Base-by-base conservation (phyloP, 495 filamentous ascomycete genomes). In the Talaromyces thailandensis region DNA sequence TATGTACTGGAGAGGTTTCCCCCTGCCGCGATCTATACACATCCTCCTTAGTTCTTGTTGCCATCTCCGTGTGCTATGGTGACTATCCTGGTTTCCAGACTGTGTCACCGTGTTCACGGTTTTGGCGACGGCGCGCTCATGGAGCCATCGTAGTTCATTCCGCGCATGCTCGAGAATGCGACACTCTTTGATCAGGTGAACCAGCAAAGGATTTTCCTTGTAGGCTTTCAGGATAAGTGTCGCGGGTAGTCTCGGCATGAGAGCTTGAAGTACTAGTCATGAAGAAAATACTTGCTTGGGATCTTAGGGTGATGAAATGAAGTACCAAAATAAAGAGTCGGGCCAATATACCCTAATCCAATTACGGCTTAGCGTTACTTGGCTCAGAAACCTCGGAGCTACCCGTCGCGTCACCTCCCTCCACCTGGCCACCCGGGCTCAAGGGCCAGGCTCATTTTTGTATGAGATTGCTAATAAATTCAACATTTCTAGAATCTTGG, bases 101-200 rank as follows among this genome's bases (percentile, higher is more conserved):
- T 60, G 45, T 8, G 61, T 55, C 45, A 52, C 11, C 3, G 37
- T 18, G 23, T 57, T 56, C 62, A 57, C 26, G 67, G 58, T 48
- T 64, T 63, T 58, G 32, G 50, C 50, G 35, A 73, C 26, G 5
- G 81, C 84, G 67, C 89, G 82, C 66, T 92, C 85, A 23, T 77
- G 76, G 16, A 98, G 82, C 94, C 94, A 98, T 25, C 91, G 88
- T 6, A 98, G 80, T 73, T 98, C 94, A 69, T 87, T 88, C 18
- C 71, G 76, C 3, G 91, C 88, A 11, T 87, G 87, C 14, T 63
- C 63, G 6, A 95, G 71, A 48, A 84, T 79, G 29, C 92, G 84
- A 63, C 89, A 92, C 64, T 82, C 78, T 16, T 78, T 82, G 2
- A 98, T 83, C 2, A 98, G 82, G 0, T 80, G 64, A 8, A 87